Evolutionary conservation across 1,284 basidiomycete genomes (phyloP).

Genomic region (Neotropicomus parvogracilis): DNA sequence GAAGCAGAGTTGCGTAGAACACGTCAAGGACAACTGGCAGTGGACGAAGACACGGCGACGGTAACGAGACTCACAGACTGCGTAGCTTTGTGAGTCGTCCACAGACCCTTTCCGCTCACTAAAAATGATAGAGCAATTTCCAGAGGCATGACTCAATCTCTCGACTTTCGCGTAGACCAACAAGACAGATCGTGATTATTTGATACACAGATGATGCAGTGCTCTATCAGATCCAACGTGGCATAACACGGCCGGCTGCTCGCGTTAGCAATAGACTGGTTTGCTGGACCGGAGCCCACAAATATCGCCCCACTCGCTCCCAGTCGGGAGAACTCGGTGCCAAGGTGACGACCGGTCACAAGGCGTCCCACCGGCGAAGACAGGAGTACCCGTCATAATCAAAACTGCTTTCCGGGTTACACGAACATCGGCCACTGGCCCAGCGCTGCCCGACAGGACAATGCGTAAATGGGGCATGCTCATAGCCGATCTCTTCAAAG

Average conservation of each 20-base stretch:
- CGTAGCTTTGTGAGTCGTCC: too few relatives aligned
- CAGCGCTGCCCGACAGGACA: slow-evolving; percentile 51
- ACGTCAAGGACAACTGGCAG: too few relatives aligned
- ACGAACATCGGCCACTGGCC: slow-evolving; percentile 44
- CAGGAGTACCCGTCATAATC: slow-evolving; percentile 39
- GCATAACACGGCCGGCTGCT: background rate
- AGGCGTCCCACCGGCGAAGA: slow-evolving; percentile 19
- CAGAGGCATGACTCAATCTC: too few relatives aligned
- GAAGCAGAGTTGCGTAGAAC: too few relatives aligned
- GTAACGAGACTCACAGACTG: too few relatives aligned
- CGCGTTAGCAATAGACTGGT: background rate
- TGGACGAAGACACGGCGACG: too few relatives aligned
- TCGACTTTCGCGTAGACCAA: too few relatives aligned
- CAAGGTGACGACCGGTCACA: background rate
- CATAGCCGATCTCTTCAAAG: slow-evolving; percentile 57
- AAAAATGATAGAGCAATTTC: too few relatives aligned
- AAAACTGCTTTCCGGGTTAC: slow-evolving; percentile 44
- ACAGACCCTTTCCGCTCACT: too few relatives aligned
- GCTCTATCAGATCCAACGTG: background rate
- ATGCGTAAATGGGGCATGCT: slow-evolving; percentile 57
- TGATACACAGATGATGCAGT: slow-evolving; percentile 4
- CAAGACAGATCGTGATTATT: background rate
- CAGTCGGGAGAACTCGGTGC: background rate
- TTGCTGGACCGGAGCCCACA: background rate
- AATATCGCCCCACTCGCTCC: background rate